phyloP scores from a whole-genome alignment of 306 rosid genomes.

The Hippophae tibetana region DNA sequence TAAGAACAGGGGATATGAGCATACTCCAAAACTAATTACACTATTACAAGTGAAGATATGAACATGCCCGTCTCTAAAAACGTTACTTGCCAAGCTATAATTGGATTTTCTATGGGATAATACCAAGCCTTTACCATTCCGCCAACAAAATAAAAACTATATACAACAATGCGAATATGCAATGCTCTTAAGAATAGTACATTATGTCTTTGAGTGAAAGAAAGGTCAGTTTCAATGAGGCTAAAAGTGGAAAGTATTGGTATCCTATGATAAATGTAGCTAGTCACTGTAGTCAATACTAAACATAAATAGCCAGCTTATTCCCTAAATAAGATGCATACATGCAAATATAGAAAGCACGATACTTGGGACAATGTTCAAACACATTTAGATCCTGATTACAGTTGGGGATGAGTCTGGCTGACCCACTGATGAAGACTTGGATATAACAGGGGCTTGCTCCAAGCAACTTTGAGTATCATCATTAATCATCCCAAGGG shows the following conservation, averaged over 20 bases:
- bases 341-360: slow-evolving; percentile 15
- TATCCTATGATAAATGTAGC: background rate
- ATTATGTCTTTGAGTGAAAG: no score
- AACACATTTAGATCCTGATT: slow-evolving; percentile 35
- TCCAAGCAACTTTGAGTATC: slow-evolving; percentile 89
- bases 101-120: no score
- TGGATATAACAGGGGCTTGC: slow-evolving; percentile 60
- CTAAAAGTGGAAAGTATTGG: background rate
- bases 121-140: no score
- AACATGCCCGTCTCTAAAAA: no score
- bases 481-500: slow-evolving; percentile 53
- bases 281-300: slow-evolving; percentile 18
- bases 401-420: slow-evolving; percentile 79
- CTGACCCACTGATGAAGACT: slow-evolving; percentile 86
- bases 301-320: slow-evolving; percentile 10
- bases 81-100: no score
- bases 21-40: no score
- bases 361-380: slow-evolving; percentile 17
- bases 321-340: slow-evolving; percentile 14
- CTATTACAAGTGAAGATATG: no score
- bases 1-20: no score
- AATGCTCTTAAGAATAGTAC: no score
- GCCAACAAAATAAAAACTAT: no score
- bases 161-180: no score
- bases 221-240: slow-evolving; percentile 2